A percentile compares a stretch with the other conserved stretches of the same genome.
These are phyloP conservation scores for Pouteria glomerata DNA, from an alignment of 148 eudicot species.

Conservation along the genomic window DNA sequence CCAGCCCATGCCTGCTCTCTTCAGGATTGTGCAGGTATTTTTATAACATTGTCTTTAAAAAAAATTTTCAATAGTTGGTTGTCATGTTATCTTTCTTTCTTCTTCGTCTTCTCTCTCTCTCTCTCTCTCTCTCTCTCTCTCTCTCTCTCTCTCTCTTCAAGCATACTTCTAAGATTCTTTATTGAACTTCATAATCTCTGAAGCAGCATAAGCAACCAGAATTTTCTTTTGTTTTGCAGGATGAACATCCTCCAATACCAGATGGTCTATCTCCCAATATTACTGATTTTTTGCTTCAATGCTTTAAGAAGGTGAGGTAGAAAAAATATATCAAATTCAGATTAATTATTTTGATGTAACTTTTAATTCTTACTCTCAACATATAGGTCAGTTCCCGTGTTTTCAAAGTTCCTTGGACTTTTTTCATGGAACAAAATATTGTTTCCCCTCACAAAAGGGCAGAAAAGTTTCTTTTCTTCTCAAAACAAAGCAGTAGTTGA, in stretches of 20 bases:
- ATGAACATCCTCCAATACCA: conserved; percentile 96
- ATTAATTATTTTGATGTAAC: not conserved
- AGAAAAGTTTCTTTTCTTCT: no score
- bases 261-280: conserved; percentile 86
- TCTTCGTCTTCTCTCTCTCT: no score
- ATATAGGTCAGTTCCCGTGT: not conserved
- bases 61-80: not conserved
- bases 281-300: conserved; percentile 81
- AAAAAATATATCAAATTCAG: conserved; percentile 2
- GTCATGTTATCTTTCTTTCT: no score
- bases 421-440: no score
- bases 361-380: not conserved
- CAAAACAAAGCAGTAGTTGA: no score
- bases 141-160: not conserved
- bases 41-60: conserved; percentile 4
- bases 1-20: conserved; percentile 99
- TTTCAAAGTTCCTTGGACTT: not conserved
- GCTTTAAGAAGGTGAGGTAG: conserved; percentile 83
- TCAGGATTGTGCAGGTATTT: conserved; percentile 92
- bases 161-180: not conserved
- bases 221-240: conserved; percentile 43
- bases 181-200: no score
- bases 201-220: conserved; percentile 3
- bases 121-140: not conserved
- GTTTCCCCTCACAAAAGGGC: no score